phyloP scores from a whole-genome alignment of 2,329 filamentous ascomycete genomes.

The Aspergillus uvarum region DNA sequence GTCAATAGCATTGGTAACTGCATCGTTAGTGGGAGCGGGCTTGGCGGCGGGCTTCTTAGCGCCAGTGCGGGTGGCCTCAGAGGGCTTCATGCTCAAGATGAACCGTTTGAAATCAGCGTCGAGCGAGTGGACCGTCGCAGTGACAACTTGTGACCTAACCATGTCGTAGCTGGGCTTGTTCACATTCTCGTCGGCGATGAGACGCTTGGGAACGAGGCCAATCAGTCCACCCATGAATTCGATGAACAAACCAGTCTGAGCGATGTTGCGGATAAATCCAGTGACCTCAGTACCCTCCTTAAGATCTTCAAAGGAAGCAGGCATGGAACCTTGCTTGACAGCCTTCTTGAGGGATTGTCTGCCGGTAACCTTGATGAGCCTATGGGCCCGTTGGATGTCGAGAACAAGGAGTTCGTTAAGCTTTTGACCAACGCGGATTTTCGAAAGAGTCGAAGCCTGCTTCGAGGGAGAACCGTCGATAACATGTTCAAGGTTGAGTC shows the following conservation, averaged over 20 bases:
- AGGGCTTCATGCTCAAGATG: conserved; percentile 58
- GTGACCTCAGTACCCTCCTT: conserved; percentile 66
- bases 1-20: conserved; percentile 62
- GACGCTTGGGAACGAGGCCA: conserved; percentile 75
- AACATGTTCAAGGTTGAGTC: conserved; percentile 74
- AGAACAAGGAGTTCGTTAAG: conserved; percentile 79
- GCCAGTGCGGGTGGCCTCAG: conserved; percentile 52
- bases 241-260: conserved; percentile 78
- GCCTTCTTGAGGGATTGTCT: conserved; percentile 81
- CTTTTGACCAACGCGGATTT: conserved; percentile 79
- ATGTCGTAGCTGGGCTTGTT: conserved; percentile 74
- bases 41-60: conserved; percentile 28
- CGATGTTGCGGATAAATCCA: conserved; percentile 85
- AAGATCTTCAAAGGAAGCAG: conserved; percentile 70
- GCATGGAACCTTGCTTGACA: conserved; percentile 67
- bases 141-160: conserved; percentile 71
- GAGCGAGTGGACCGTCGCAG: conserved; percentile 69
- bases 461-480: conserved; percentile 82
- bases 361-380: conserved; percentile 72
- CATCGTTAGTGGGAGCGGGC: conserved; percentile 36
- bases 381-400: conserved; percentile 77
- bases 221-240: conserved; percentile 77
- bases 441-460: conserved; percentile 72
- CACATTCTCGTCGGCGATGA: conserved; percentile 69
- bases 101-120: conserved; percentile 72